Evolutionary conservation across 78 protist genomes (phyloP).

Genomic region (Mastigamoeba balamuthi): DNA sequence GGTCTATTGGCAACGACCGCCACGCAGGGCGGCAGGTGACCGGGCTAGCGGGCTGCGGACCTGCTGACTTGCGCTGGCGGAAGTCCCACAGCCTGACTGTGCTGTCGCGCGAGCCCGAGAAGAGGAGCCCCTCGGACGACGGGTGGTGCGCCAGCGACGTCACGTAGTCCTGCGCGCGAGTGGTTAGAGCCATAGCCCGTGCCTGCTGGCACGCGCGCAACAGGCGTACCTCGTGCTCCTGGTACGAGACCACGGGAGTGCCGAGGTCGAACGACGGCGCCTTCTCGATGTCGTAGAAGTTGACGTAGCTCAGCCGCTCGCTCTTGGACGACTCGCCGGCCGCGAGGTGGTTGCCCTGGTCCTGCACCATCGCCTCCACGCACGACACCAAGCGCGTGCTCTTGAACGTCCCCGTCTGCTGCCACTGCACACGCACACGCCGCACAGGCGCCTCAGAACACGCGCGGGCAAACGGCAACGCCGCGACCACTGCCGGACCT

Average conservation of each 20-base stretch:
- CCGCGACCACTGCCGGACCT: too few relatives aligned
- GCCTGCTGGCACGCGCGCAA: too few relatives aligned
- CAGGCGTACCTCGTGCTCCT: background rate
- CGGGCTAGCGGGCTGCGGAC: background rate
- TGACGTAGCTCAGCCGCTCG: background rate
- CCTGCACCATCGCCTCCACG: background rate
- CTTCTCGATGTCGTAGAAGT: background rate
- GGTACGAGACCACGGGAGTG: background rate
- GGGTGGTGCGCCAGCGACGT: background rate
- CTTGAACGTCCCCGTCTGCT: background rate
- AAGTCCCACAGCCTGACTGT: background rate
- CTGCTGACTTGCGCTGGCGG: background rate
- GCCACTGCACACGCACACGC: background rate
- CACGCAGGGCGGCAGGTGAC: too few relatives aligned
- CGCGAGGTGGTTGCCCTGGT: background rate
- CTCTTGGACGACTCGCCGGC: background rate
- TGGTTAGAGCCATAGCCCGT: too few relatives aligned
- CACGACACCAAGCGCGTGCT: background rate
- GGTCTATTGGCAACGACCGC: too few relatives aligned
- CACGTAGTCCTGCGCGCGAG: background rate
- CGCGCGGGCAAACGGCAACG: too few relatives aligned
- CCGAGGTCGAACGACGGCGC: background rate
- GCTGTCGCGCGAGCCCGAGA: background rate
- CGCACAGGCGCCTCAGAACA: background rate
- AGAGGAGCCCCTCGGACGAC: background rate